Percentiles rank a stretch among this genome's conserved stretches.
Conservation (phyloP, 2,329 filamentous ascomycete genomes). For the Exserohilum turcica region DNA sequence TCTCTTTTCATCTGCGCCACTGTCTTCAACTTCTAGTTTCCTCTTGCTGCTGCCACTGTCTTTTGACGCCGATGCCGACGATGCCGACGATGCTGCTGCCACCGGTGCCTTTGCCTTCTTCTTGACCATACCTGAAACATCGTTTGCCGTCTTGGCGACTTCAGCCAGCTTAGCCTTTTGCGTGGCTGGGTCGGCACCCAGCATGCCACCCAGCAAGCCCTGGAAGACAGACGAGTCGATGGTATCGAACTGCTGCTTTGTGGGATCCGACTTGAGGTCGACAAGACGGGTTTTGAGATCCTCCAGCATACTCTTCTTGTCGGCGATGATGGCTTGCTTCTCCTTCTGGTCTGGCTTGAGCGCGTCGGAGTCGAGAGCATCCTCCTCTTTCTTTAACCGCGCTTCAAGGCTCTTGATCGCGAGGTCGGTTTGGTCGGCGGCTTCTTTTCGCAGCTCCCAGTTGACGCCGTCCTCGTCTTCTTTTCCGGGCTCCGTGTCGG, state of each 20-base stretch:
- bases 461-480: constrained; percentile 63
- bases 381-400: constrained; percentile 72
- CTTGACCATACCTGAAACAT: constrained; percentile 74
- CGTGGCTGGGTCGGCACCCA: constrained; percentile 66
- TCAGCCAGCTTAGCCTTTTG: constrained; percentile 70
- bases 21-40: constrained; percentile 38
- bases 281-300: constrained; percentile 71
- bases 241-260: constrained; percentile 47
- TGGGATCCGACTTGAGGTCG: constrained; percentile 69
- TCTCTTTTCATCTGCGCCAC: constrained; percentile 34
- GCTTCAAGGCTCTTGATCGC: constrained; percentile 74
- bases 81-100: constrained; percentile 9
- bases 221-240: constrained; percentile 55
- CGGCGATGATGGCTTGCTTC: constrained; percentile 63
- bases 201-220: constrained; percentile 67
- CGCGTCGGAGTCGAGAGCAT: constrained; percentile 58
- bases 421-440: constrained; percentile 71
- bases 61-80: background rate
- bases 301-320: constrained; percentile 77
- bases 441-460: constrained; percentile 72
- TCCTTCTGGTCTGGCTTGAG: constrained; percentile 65
- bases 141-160: constrained; percentile 73
- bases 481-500: constrained; percentile 33
- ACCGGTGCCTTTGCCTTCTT: constrained; percentile 64
- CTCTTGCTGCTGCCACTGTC: constrained; percentile 35